These are phyloP conservation scores for Sclerotinia trifoliorum DNA, from an alignment of 2,329 filamentous ascomycete species.

Conservation along the genomic window DNA sequence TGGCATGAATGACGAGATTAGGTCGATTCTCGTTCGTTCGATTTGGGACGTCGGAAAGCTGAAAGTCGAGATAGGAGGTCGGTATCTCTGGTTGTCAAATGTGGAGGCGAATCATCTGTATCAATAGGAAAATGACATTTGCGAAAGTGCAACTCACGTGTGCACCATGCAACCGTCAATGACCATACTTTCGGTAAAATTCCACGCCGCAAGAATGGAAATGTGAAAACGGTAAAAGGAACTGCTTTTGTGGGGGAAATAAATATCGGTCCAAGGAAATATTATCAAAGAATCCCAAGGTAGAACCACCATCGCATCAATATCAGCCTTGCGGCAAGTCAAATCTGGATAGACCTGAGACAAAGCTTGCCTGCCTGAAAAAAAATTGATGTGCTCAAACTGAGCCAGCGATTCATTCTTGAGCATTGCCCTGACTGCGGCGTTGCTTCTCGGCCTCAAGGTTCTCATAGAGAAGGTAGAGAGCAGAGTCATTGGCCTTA, in stretches of 20 bases:
- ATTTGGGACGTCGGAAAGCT: constrained; percentile 39
- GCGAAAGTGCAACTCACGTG: constrained; percentile 31
- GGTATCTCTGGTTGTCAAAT: constrained; percentile 40
- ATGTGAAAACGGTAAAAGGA: constrained; percentile 37
- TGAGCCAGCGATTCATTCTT: constrained; percentile 35
- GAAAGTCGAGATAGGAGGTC: constrained; percentile 41
- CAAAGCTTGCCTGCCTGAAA: constrained; percentile 51
- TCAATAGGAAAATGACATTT: constrained; percentile 37
- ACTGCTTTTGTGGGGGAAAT: constrained; percentile 41
- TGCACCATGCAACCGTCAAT: constrained; percentile 38
- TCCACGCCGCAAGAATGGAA: constrained; percentile 38
- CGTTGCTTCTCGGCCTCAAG: constrained; percentile 99
- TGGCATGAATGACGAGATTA: constrained; percentile 43
- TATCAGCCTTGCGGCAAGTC: constrained; percentile 62
- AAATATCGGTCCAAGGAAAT: constrained; percentile 26
- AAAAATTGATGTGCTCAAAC: constrained; percentile 43
- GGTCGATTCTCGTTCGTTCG: constrained; percentile 42
- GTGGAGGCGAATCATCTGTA: constrained; percentile 41
- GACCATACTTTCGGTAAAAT: constrained; percentile 43
- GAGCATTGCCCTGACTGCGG: constrained; percentile 69
- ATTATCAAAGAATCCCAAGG: constrained; percentile 36
- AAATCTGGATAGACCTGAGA: constrained; percentile 54
- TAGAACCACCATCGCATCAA: constrained; percentile 48
- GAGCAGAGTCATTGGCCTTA: constrained; percentile 89
- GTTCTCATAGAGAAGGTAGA: constrained; percentile 97